Base-by-base conservation (phyloP, 768 basidiomycete genomes). In the Terana coerulea region DNA sequence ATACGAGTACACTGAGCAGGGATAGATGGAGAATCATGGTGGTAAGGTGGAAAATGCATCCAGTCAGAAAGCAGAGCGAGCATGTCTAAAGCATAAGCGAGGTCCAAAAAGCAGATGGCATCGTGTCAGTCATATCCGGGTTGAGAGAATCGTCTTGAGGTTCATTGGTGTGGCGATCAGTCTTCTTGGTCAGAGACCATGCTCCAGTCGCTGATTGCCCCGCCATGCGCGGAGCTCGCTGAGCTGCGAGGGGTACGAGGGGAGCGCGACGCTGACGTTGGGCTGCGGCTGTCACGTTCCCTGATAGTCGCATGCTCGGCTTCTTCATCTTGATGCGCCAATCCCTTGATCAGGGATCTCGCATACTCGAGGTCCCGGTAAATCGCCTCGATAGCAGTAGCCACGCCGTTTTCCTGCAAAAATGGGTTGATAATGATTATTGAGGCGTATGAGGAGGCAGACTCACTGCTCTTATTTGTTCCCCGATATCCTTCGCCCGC, bases 341-440 rank as follows among this genome's bases (percentile, higher is more conserved):
- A 63, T 28, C 77, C 80, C 65, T 92, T 95, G 58, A 98, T 83
- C 44, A 97, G 70, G 7, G 88, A 86, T 30, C 88, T 82, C 30
- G 95, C 92, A 66, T 98, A 98, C 55, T 98, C 95, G 50, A 98
- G 71, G 64, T 99, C 95, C 40, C 97, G 84, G 65, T 98, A 99
- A 57, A 99, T 94, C 24, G 88, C 84, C 68, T 98, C 95, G 52
- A 98, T 86, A 14, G 97, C 97, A 28, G 81, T 92, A 1, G 81
- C 78, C 1, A 98, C 93, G n/a, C 95, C 95, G 56, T 93, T 86
- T 73, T 99, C 95, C 92, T 95, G 61, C 17, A 51, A 35, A 33
- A n/a, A n/a, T n/a, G n/a, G n/a, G n/a, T n/a, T n/a, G n/a, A n/a
- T n/a, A n/a, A n/a, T n/a, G 8, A n/a, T n/a, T n/a, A n/a, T n/a